These are phyloP conservation scores for Thermomyces lanuginosus DNA, from an alignment of 2,329 filamentous ascomycete species.

Conservation along the genomic window DNA sequence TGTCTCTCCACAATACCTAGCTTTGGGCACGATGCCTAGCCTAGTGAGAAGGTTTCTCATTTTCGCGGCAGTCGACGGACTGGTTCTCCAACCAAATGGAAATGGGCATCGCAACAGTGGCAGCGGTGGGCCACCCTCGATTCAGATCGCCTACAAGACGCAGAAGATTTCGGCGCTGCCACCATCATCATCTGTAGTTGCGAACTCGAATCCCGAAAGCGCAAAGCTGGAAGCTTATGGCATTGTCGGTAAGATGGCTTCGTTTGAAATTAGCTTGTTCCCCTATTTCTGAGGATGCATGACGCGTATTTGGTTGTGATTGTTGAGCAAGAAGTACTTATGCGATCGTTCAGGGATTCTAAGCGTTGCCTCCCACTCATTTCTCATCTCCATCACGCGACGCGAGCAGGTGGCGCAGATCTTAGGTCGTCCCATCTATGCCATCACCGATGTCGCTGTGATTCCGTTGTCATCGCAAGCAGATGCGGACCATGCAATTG, in stretches of 20 bases:
- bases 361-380: conserved; percentile 63
- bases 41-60: conserved; percentile 67
- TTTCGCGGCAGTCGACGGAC: conserved; percentile 64
- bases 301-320: neutral
- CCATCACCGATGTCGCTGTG: conserved; percentile 75
- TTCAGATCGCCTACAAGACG: conserved; percentile 55
- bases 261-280: neutral
- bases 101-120: conserved; percentile 30
- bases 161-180: conserved; percentile 35
- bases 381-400: conserved; percentile 71
- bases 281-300: neutral
- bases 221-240: conserved; percentile 34
- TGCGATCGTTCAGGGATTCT: conserved; percentile 49
- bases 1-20: no score
- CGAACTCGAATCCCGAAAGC: no score
- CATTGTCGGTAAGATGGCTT: conserved; percentile 36
- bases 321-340: no score
- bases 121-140: conserved; percentile 38
- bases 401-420: conserved; percentile 82
- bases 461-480: conserved; percentile 65
- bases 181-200: conserved; percentile 13
- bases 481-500: conserved; percentile 59
- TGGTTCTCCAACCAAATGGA: conserved; percentile 59
- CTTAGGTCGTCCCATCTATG: conserved; percentile 65
- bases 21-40: conserved; percentile 53